A percentile compares a stretch with the other conserved stretches of the same genome.
Conservation (phyloP, 306 rosid genomes). For the Begonia loranthoides region DNA sequence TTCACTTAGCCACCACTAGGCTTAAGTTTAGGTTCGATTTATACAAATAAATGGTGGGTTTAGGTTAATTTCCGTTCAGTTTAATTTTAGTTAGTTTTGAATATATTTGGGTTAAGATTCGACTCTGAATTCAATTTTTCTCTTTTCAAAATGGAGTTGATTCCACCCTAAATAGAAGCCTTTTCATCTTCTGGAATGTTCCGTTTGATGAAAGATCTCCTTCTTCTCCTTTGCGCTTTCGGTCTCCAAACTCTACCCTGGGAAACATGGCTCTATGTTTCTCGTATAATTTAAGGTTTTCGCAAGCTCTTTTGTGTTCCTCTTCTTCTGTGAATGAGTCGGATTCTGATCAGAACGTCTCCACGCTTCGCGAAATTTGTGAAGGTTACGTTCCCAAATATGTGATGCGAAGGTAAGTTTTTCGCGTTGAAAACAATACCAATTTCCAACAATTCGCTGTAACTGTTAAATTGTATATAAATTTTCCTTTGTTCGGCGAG, state of each 20-base stretch:
- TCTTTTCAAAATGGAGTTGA: no score
- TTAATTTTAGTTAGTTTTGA: no score
- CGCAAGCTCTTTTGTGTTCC: constrained; percentile 20
- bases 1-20: no score
- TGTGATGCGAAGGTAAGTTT: constrained; percentile 38
- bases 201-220: not conserved
- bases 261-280: constrained; percentile 8
- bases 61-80: no score
- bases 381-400: constrained; percentile 40
- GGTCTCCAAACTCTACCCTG: constrained; percentile 13
- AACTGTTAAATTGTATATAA: no score
- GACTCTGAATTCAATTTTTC: no score
- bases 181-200: no score
- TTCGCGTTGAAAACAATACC: not conserved
- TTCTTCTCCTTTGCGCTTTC: constrained; percentile 8
- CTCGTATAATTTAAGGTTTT: constrained; percentile 13
- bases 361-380: constrained; percentile 50
- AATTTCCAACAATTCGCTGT: not conserved
- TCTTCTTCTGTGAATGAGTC: constrained; percentile 15
- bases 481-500: constrained; percentile 1
- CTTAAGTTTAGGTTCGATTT: no score
- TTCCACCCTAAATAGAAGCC: no score
- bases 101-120: no score
- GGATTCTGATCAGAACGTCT: constrained; percentile 7
- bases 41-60: no score